These are phyloP conservation scores for Fusarium penzigii DNA, from an alignment of 2,329 filamentous ascomycete genomes.

Conservation along the genomic window DNA sequence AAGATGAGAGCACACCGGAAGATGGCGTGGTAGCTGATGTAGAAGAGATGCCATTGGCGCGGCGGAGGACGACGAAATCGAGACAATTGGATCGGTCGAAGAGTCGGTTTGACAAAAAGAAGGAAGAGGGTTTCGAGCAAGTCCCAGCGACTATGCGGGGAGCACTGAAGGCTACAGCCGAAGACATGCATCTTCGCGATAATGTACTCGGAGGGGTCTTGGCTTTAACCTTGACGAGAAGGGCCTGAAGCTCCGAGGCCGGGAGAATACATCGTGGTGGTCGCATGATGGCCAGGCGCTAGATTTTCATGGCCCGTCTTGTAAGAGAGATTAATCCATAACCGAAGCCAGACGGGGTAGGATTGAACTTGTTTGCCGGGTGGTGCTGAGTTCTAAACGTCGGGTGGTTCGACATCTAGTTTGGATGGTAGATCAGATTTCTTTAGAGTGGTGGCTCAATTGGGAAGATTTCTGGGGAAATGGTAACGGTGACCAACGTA, in stretches of 20 bases:
- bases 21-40: conserved; percentile 24
- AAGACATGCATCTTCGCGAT: conserved; percentile 33
- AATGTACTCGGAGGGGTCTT: conserved; percentile 18
- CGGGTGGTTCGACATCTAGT: conserved; percentile 25
- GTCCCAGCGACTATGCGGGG: conserved; percentile 22
- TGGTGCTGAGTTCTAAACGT: conserved; percentile 5
- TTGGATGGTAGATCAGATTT: conserved; percentile 17
- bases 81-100: conserved; percentile 41
- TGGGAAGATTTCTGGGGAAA: conserved; percentile 20
- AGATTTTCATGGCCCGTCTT: conserved; percentile 31
- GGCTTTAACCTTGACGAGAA: conserved; percentile 24
- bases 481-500: conserved; percentile 16
- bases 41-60: conserved; percentile 31
- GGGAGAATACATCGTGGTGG: conserved; percentile 34
- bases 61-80: conserved; percentile 33
- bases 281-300: conserved; percentile 35
- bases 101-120: conserved; percentile 39
- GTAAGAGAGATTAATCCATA: conserved; percentile 29
- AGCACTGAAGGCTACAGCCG: conserved; percentile 26
- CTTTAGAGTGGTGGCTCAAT: conserved; percentile 21
- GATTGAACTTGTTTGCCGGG: conserved; percentile 4
- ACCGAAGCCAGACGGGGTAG: conserved; percentile 8
- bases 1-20: conserved; percentile 16
- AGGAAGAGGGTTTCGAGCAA: conserved; percentile 22
- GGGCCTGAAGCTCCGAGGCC: conserved; percentile 30